These are phyloP conservation scores for Sarcocystis neurona DNA, from an alignment of 169 alveolate genomes.

Conservation along the genomic window DNA sequence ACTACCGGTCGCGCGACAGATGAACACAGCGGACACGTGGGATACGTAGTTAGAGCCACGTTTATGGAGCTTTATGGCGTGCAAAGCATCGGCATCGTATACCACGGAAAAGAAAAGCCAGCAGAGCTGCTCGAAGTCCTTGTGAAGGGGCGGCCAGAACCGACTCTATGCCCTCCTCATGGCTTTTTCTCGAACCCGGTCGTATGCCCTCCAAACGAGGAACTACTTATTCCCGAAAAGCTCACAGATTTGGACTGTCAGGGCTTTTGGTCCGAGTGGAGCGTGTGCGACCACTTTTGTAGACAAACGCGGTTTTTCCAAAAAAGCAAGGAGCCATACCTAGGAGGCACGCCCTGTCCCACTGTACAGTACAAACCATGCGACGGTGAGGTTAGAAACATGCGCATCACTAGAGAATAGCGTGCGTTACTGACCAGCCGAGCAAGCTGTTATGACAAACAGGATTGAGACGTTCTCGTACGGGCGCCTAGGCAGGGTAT, in stretches of 20 bases:
- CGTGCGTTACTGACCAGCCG: no score
- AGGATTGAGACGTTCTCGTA: no score
- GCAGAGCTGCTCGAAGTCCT: slow-evolving; percentile 1
- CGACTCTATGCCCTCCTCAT: slow-evolving; percentile 4
- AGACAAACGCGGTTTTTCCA: neutral
- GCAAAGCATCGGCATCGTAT: neutral
- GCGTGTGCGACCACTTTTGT: slow-evolving; percentile 29
- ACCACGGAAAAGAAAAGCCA: neutral
- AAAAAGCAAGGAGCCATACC: neutral
- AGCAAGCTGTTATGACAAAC: no score
- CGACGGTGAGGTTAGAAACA: slow-evolving; percentile 17
- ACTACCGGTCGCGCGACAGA: neutral
- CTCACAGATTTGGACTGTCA: slow-evolving; percentile 13
- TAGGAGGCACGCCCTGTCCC: slow-evolving; percentile 33
- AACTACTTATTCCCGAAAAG: neutral
- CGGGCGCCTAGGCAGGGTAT: no score
- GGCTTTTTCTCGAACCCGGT: slow-evolving; percentile 3
- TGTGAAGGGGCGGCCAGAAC: slow-evolving; percentile 18
- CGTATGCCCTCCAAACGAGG: neutral
- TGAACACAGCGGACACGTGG: neutral
- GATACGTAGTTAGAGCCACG: slow-evolving; percentile 1
- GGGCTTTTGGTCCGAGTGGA: slow-evolving; percentile 30
- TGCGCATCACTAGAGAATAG: no score
- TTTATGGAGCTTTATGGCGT: neutral
- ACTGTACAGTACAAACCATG: neutral